Base-by-base conservation (phyloP, 148 eudicot genomes). In the Rhododendron kiyosumense region DNA sequence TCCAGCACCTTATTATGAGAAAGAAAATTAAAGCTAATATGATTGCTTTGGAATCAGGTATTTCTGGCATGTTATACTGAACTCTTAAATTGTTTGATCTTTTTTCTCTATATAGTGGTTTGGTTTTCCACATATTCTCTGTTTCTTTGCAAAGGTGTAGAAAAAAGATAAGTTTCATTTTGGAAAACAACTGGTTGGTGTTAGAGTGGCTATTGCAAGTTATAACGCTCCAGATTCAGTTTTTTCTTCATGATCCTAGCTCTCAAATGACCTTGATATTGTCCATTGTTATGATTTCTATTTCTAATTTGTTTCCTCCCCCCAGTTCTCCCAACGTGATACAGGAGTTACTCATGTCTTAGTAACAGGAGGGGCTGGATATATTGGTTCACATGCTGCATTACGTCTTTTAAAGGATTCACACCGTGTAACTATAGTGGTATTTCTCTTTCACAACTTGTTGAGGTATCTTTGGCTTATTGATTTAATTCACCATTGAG, bases 361-460 rank as follows among this genome's bases (percentile, higher is more conserved):
- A 84, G 97, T 96, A 61, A 95, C 99, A 15, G 99, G 99, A 89
- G 99, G 99, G 86, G 99, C 98, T 81, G 99, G 98, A 45, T 96
- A 92, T 89, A 96, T 96, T 89, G 99, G 99, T 34, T 96, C 99
- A 30, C 99, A 96, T 90, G 99, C 99, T 85, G 90, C 95, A 30
- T 86, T 96, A 59, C 91, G 98, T 34, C 99, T 96, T 89, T 78
- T 96, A 7, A 93, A 94, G 87, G 98, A 96, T 83, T 90, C 92
- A 5, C 89, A 96, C 71, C 98, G 99, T 54, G 99, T 96, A 85
- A 94, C 99, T 48, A 92, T 96, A 91, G 99, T 96, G 99, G 98
- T 94, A 92, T 83, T 17, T 46, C 57, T 15, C 82, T 32, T 24
- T 28, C 13, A 69, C 73, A 69, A 69, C 36, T 69, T 3, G 5